Evolutionary conservation across 148 eudicot genomes (phyloP).

Genomic region (Arbutus unedo): DNA sequence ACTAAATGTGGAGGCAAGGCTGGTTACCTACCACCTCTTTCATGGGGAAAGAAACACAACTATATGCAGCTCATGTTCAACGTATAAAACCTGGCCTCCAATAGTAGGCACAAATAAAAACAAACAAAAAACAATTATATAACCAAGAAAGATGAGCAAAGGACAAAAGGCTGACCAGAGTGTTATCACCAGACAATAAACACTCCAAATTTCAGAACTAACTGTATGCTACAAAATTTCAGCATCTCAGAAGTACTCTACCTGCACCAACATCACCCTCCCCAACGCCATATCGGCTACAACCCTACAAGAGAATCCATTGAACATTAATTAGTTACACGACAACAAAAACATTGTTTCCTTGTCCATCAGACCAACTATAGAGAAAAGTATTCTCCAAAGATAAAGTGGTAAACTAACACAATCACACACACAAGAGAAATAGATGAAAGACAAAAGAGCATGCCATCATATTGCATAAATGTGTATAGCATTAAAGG

Average conservation of each 20-base stretch:
- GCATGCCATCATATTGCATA: neutral
- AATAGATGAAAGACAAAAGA: neutral
- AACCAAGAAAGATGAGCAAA: neutral
- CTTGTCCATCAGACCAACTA: neutral
- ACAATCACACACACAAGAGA: neutral
- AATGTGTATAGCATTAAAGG: neutral
- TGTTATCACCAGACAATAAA: neutral
- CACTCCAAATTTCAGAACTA: neutral
- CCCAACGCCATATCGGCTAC: constrained; percentile 22
- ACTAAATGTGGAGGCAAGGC: neutral
- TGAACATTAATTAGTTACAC: neutral
- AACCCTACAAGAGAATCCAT: constrained; percentile 20
- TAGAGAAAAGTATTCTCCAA: neutral
- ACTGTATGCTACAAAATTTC: neutral
- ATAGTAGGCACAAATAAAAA: neutral
- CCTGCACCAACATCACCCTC: constrained; percentile 29
- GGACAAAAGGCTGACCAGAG: neutral
- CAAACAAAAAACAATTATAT: neutral
- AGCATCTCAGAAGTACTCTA: constrained; percentile 9
- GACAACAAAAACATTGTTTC: neutral
- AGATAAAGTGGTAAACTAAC: neutral
- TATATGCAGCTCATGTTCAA: neutral
- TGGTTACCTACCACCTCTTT: neutral
- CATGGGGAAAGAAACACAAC: neutral
- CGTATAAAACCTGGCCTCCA: neutral